Conservation (phyloP, 306 rosid genomes). For the Hippophae gyantsensis region DNA sequence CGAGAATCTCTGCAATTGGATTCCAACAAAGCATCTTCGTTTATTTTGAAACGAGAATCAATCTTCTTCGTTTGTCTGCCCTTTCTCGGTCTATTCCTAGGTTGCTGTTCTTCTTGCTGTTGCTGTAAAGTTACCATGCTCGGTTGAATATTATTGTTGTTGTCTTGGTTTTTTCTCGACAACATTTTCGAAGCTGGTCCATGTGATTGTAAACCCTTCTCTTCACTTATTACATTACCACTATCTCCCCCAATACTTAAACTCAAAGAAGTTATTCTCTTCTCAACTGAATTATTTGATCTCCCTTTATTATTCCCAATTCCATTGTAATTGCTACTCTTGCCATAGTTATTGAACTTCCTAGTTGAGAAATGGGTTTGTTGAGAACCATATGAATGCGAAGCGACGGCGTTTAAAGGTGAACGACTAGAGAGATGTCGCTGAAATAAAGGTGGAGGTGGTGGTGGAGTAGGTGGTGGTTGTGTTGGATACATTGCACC, state of each 20-base stretch:
- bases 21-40: conserved; percentile 40
- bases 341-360: conserved; percentile 9
- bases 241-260: conserved; percentile 14
- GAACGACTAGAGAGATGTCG: conserved; percentile 19
- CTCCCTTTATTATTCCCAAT: background rate
- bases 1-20: conserved; percentile 46
- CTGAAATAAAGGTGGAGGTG: conserved; percentile 2
- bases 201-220: conserved; percentile 5
- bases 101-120: conserved; percentile 17
- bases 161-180: conserved; percentile 8
- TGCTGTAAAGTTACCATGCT: conserved; percentile 5
- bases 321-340: background rate
- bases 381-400: conserved; percentile 14
- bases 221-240: conserved; percentile 11
- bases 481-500: conserved; percentile 13
- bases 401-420: conserved; percentile 4
- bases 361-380: conserved; percentile 14
- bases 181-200: conserved; percentile 15
- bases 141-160: background rate
- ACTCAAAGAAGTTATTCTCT: conserved; percentile 22
- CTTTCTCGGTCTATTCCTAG: conserved; percentile 38
- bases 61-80: conserved; percentile 49
- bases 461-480: background rate
- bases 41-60: conserved; percentile 53
- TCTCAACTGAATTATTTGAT: conserved; percentile 9